Percentiles rank a stretch among this genome's conserved stretches.
These are phyloP conservation scores for Aspergillus terreus DNA, from an alignment of 2,329 filamentous ascomycete genomes.

Conservation along the genomic window DNA sequence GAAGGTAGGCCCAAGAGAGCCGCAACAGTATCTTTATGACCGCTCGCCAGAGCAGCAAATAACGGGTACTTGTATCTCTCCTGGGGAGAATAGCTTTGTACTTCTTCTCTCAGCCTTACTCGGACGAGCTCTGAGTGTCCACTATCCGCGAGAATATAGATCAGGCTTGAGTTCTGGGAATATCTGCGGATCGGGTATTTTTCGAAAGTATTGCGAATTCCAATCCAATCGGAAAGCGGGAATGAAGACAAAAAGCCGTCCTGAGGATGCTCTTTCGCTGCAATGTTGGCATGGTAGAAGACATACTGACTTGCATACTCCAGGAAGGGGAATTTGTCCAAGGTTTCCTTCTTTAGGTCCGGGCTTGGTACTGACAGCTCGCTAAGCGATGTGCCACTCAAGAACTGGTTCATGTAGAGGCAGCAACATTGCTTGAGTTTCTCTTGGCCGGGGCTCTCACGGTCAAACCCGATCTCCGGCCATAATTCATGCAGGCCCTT, in stretches of 20 bases:
- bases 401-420: conserved; percentile 4
- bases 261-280: conserved; percentile 16
- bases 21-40: conserved; percentile 4
- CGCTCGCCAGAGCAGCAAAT: conserved; percentile 17
- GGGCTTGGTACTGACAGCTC: neutral
- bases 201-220: conserved; percentile 30
- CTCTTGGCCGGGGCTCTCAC: conserved; percentile 39
- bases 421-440: conserved; percentile 35
- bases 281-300: conserved; percentile 27
- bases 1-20: conserved; percentile 7
- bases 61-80: conserved; percentile 15
- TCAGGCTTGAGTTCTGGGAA: conserved; percentile 2
- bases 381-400: neutral
- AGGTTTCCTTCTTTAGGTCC: neutral
- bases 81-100: neutral
- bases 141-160: conserved; percentile 14
- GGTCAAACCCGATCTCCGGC: conserved; percentile 23
- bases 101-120: conserved; percentile 1
- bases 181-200: conserved; percentile 25
- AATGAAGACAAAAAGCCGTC: conserved; percentile 23
- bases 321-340: conserved; percentile 35
- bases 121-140: conserved; percentile 9
- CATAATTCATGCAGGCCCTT: conserved; percentile 26
- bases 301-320: conserved; percentile 24
- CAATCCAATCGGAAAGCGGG: conserved; percentile 24